Evolutionary conservation across 2,329 filamentous ascomycete genomes (phyloP), one percentile per base, ranked within the genome.

Genomic region (Scolecobasidium constrictum): DNA sequence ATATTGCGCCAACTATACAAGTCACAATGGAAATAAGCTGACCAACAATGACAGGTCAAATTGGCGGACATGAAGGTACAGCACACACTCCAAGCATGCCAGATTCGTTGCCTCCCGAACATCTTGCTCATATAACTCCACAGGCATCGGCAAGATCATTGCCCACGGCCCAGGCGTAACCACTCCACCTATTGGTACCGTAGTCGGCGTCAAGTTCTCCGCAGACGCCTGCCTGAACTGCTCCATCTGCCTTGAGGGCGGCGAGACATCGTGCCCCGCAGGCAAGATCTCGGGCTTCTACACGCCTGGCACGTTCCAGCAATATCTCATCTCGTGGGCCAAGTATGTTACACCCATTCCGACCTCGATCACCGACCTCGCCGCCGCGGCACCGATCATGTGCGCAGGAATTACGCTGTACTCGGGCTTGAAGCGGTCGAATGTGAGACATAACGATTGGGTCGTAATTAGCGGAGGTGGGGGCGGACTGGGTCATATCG

Each of bases 401-500:
- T 78, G 73, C 52, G 73, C 74, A 0, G 72, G 73, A 0, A 54
- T 65, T 42, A 75, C 72, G 2, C 60, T 69, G 13, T 76, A 65
- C 55, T 55, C 68, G 15, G 65, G 60, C 2, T 58, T 74, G 6
- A 43, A 62, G 40, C 60, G 65, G 50, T 58, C 66, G 1, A 62
- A 54, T 3, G 51, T 72, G 19, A 48, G 56, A 47, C 40, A 52
- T 2, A 60, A 61, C 1, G 50, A 65, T 47, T 66, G 63, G 62
- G 43, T 65, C 1, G 57, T 53, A 1, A 50, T 68, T 15, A 57
- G 59, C 1, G 59, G 55, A 15, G 54, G 55, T 16, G 56, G 46
- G 4, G 47, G 53, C 50, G 52, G 50, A 6, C 21, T 57, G 51
- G 73, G 73, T 1, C 73, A 77, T 54, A 51, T 77, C 7, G 72